phyloP scores from a whole-genome alignment of 78 protist species.

The Dictyostelium discoideum region DNA sequence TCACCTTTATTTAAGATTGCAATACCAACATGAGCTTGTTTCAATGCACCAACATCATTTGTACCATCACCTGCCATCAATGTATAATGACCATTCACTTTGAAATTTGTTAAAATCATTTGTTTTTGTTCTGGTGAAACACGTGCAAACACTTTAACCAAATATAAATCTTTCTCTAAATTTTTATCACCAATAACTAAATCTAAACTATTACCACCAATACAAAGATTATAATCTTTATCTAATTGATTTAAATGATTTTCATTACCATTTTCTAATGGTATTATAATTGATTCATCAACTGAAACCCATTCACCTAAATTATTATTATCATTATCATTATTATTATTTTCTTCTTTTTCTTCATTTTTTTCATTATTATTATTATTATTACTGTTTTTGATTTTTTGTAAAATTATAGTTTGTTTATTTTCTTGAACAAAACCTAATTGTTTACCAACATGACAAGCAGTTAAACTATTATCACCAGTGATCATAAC shows the following conservation, averaged over 20 bases:
- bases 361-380: background rate
- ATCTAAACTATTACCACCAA: constrained; percentile 60
- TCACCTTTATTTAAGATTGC: constrained; percentile 78
- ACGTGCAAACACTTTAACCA: constrained; percentile 89
- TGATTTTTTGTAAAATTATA: background rate
- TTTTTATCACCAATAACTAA: background rate
- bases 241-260: background rate
- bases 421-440: constrained; percentile 6
- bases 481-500: constrained; percentile 99
- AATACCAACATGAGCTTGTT: constrained; percentile 98
- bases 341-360: background rate
- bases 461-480: constrained; percentile 95
- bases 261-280: background rate
- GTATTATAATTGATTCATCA: background rate
- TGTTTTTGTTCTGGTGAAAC: constrained; percentile 93
- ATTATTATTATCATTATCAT: background rate
- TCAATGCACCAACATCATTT: constrained; percentile 99
- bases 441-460: constrained; percentile 92
- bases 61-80: constrained; percentile 99
- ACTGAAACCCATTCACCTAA: constrained; percentile 13
- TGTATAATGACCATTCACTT: constrained; percentile 79
- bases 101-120: constrained; percentile 51
- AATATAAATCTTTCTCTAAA: constrained; percentile 13
- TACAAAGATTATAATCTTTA: constrained; percentile 58
- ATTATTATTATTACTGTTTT: background rate